Base-by-base conservation (phyloP, 2,329 filamentous ascomycete genomes). In the Massarina eburnea region DNA sequence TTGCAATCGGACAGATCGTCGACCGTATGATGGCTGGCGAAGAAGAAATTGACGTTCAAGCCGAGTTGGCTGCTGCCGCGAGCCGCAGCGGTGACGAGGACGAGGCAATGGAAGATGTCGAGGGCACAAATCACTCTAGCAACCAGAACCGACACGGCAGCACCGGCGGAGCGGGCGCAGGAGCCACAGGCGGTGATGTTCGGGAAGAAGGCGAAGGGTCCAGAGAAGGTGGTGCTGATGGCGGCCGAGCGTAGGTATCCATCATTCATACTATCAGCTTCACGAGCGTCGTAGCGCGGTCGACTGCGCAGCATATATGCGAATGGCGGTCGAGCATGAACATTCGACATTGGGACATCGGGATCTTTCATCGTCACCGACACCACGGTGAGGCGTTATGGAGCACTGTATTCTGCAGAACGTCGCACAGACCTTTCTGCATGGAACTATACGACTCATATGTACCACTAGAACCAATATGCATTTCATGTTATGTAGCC, bases 191-290 rank as follows among this genome's bases (percentile, higher is more conserved):
- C 45, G 92, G 91, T 54, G 92, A 99, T 68, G 76, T 96, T 59
- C 83, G 91, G 72, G 85, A 95, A 71, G 94, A 97, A 72, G 94
- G 94, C 47, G 84, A 90, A 71, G 85, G 83, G 58, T 84, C 92
- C 55, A 82, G 95, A 75, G 91, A 96, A 73, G 94, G 92, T 49
- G 94, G 95, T 68, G 90, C 90, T 60, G 94, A 97, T 74, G 94
- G 95, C 66, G 95, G 89, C 76, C 85, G 94, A 96, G 94, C 92
- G 94, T 99, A 97, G 92, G 95, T 99, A 73, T 74, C 47, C 48
- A 63, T 46, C 49, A 48, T 58, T 61, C 59, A 49, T 58, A 57
- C 53, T 42, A 40, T 22, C 39, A 36, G 33, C 24, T 51, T 52
- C 58, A 58, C 51, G 51, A 54, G 54, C 63, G 66, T 66, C 65